Evolutionary conservation across 306 rosid species (phyloP).

Genomic region (Malus asiatica): DNA sequence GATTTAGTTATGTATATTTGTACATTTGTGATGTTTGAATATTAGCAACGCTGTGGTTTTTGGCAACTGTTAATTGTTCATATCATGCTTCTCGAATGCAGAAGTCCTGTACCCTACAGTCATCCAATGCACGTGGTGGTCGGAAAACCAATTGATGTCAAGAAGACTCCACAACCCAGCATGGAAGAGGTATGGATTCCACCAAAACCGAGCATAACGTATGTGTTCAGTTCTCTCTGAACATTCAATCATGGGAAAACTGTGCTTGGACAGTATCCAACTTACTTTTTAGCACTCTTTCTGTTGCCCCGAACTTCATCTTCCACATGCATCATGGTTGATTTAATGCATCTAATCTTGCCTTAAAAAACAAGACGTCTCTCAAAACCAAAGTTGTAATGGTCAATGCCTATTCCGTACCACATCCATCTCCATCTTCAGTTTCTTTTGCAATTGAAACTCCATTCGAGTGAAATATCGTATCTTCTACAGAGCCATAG

Average conservation of each 20-base stretch:
- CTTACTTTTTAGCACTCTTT: neutral
- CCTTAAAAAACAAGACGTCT: no score
- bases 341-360: neutral
- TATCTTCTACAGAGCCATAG: neutral
- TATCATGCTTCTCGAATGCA: slow-evolving; percentile 21
- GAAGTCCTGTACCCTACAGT: slow-evolving; percentile 71
- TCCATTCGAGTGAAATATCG: neutral
- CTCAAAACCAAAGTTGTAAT: neutral
- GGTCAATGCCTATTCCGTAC: neutral
- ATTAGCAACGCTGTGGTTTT: neutral
- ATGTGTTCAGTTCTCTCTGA: neutral
- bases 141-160: slow-evolving; percentile 69
- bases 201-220: neutral
- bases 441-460: neutral
- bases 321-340: neutral
- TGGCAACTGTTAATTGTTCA: neutral
- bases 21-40: neutral
- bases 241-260: neutral
- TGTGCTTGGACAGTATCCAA: neutral
- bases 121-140: slow-evolving; percentile 75
- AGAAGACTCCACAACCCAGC: slow-evolving; percentile 68
- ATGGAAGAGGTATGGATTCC: slow-evolving; percentile 38
- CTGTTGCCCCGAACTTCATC: neutral
- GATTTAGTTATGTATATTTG: neutral
- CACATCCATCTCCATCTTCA: neutral